phyloP scores from a whole-genome alignment of 352 stramenopile genomes.

The Phytophthora syringae region DNA sequence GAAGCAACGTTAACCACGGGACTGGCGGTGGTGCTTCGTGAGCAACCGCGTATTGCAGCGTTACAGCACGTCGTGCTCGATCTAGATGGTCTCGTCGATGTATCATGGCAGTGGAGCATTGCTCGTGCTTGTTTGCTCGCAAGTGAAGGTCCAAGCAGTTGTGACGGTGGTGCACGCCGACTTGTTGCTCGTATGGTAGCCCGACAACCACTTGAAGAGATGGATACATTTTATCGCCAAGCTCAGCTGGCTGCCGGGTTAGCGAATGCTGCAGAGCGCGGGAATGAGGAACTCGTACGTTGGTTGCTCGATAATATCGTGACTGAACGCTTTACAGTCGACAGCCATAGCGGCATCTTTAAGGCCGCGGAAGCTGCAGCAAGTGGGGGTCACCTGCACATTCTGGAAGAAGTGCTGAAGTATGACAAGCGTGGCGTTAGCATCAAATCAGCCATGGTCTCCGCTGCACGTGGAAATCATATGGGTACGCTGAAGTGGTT shows the following conservation, averaged over 20 bases:
- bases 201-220: slow-evolving; percentile 23
- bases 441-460: slow-evolving; percentile 19
- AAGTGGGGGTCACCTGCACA: slow-evolving; percentile 12
- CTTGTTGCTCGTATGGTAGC: slow-evolving; percentile 29
- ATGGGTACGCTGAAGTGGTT: slow-evolving; percentile 29
- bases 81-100: slow-evolving; percentile 35
- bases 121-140: slow-evolving; percentile 30
- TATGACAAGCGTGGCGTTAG: slow-evolving; percentile 25
- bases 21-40: slow-evolving; percentile 29
- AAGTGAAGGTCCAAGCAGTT: slow-evolving; percentile 4
- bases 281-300: slow-evolving; percentile 20
- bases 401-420: slow-evolving; percentile 31
- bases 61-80: slow-evolving; percentile 34
- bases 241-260: slow-evolving; percentile 32
- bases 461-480: slow-evolving; percentile 14
- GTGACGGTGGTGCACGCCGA: slow-evolving; percentile 15
- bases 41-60: slow-evolving; percentile 23
- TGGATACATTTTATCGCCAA: slow-evolving; percentile 38
- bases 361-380: slow-evolving; percentile 32
- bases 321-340: slow-evolving; percentile 24
- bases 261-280: slow-evolving; percentile 17
- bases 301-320: slow-evolving; percentile 30
- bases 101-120: slow-evolving; percentile 38
- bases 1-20: slow-evolving; percentile 26
- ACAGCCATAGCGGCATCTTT: slow-evolving; percentile 29